Evolutionary conservation across 2,329 filamentous ascomycete species (phyloP).

Genomic region (Chrysosporium keratinophilum): DNA sequence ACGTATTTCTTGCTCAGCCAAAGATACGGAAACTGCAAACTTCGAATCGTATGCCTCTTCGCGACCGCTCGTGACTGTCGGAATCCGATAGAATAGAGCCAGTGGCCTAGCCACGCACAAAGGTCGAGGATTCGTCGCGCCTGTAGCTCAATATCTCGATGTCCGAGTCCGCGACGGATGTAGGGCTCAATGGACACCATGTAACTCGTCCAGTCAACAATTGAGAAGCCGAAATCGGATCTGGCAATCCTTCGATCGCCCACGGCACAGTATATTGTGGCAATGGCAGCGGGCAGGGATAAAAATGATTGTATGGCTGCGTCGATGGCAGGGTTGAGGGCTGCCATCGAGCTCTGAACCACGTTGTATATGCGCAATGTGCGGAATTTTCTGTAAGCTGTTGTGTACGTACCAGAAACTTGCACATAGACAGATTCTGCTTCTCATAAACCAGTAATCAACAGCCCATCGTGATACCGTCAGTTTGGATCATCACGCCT

Average conservation of each 20-base stretch:
- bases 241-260: slow-evolving; percentile 6
- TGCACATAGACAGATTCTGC: not conserved
- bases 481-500: not conserved
- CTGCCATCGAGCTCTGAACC: not conserved
- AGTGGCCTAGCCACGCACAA: slow-evolving; percentile 4
- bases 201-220: slow-evolving; percentile 9
- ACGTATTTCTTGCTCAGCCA: slow-evolving; percentile 8
- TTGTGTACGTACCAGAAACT: not conserved
- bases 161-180: slow-evolving; percentile 4
- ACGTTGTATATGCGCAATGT: not conserved
- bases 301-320: slow-evolving; percentile 7
- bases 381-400: not conserved
- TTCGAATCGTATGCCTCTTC: not conserved
- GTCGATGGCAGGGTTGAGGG: not conserved
- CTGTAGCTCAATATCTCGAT: slow-evolving; percentile 4
- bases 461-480: not conserved
- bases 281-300: slow-evolving; percentile 1
- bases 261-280: slow-evolving; percentile 7
- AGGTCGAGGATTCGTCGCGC: slow-evolving; percentile 7
- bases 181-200: slow-evolving; percentile 10
- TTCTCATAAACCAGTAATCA: not conserved
- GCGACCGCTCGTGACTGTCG: slow-evolving; percentile 5
- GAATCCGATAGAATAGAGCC: slow-evolving; percentile 8
- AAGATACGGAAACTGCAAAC: slow-evolving; percentile 3
- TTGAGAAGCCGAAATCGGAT: slow-evolving; percentile 9